Base-by-base conservation (phyloP, 768 basidiomycete genomes). In the Tylopilus subfusipes region DNA sequence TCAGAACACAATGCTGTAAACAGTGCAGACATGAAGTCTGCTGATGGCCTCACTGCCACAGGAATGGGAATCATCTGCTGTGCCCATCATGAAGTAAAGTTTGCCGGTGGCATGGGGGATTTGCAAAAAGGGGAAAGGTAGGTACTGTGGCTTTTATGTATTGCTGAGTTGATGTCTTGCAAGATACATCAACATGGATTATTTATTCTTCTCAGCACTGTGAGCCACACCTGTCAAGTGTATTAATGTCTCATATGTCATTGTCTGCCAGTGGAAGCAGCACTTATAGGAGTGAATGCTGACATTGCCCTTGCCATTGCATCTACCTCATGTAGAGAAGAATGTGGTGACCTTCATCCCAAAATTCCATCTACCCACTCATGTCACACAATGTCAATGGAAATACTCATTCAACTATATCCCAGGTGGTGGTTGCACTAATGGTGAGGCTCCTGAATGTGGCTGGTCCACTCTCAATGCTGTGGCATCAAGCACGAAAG, bases 311-410 rank as follows among this genome's bases (percentile, higher is more conserved):
- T 8, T n/a, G 3, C 13, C 33, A 3, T 2, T 34, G 14, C 33
- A 16, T 2, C 6, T 34, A 2, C 33, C 33, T 34, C 6, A 34
- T 6, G 1, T 4, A 14, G 33, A 34, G 2, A 34, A 16, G 13
- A 13, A 14, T 12, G 13, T 34, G 13, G 34, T 12, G 2, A 5
- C 47, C 11, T 39, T 70, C 4, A 54, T 78, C 3, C 77, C 74
- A 0, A 71, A 72, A 38, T 75, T 74, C 50, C 78, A 79, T 22
- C 62, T 76, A 14, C 61, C 65, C 2, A 69, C 61, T 0, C 77
- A 79, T 42, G 58, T 62, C 0, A 27, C 59, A 0, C 19, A 54
- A 5, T 76, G 75, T 45, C 69, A 70, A 8, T 52, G 48, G 18
- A 49, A 51, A 2, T 76, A 61, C 43, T 72, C 65, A 2, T 57